Conservation (phyloP, 805 yeast species). For the Myxozyma udenii region DNA sequence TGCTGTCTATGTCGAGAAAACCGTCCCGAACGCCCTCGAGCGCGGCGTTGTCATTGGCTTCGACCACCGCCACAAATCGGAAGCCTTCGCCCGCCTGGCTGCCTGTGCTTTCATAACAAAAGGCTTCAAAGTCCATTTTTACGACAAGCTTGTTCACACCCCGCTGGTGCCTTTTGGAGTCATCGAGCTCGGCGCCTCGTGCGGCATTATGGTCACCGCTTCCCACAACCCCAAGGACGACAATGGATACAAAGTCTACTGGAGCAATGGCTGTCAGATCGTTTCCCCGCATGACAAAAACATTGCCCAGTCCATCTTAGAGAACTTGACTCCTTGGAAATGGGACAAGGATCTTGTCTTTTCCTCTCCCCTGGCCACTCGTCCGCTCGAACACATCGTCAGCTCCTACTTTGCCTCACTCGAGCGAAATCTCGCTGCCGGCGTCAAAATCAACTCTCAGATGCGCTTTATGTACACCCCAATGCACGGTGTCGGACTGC, state of each 20-base stretch:
- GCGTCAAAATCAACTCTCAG: slow-evolving; percentile 35
- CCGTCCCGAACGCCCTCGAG: slow-evolving; percentile 34
- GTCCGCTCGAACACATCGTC: slow-evolving; percentile 18
- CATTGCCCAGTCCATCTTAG: slow-evolving; percentile 62
- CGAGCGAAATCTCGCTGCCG: slow-evolving; percentile 2
- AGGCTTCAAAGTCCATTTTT: slow-evolving; percentile 64
- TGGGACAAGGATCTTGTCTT: slow-evolving; percentile 42
- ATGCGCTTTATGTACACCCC: slow-evolving; percentile 78
- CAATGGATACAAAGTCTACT: slow-evolving; percentile 93
- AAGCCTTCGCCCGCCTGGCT: slow-evolving; percentile 72
- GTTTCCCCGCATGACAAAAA: slow-evolving; percentile 83
- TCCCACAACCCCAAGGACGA: slow-evolving; percentile 61
- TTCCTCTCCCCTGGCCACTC: slow-evolving; percentile 18
- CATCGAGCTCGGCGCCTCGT: slow-evolving; percentile 57
- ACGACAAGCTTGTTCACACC: slow-evolving; percentile 56
- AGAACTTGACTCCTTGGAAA: slow-evolving; percentile 60
- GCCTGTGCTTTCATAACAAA: slow-evolving; percentile 66
- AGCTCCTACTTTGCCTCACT: slow-evolving; percentile 19
- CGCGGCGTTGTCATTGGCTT: slow-evolving; percentile 75
- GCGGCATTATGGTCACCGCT: slow-evolving; percentile 92
- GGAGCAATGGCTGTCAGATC: slow-evolving; percentile 91
- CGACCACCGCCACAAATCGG: slow-evolving; percentile 84
- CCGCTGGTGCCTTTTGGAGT: slow-evolving; percentile 91
- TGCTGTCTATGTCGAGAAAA: slow-evolving; percentile 38
- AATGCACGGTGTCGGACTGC: slow-evolving; percentile 90